A percentile compares a stretch with the other conserved stretches of the same genome.
phyloP scores from a whole-genome alignment of 2,329 filamentous ascomycete species.

The Aureobasidium mangrovei region DNA sequence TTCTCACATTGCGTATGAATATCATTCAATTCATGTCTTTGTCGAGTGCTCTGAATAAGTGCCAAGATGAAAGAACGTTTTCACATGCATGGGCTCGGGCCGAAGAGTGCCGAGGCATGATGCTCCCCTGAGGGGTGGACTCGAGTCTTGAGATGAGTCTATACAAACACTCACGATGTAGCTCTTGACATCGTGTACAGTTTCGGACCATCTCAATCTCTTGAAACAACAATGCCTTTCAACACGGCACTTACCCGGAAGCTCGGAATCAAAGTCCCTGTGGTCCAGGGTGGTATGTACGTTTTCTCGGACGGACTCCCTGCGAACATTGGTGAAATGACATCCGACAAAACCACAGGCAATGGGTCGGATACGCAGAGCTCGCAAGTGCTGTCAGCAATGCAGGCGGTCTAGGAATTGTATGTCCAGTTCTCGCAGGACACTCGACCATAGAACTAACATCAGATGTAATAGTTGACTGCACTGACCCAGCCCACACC shows the following conservation, averaged over 20 bases:
- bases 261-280: slow-evolving; percentile 57
- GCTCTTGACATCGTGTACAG: neutral
- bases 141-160: neutral
- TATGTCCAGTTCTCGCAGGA: slow-evolving; percentile 1
- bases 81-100: slow-evolving; percentile 1
- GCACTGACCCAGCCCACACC: slow-evolving; percentile 89
- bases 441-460: no score
- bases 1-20: no score
- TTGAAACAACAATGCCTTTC: slow-evolving; percentile 47
- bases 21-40: neutral
- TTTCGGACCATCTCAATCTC: neutral
- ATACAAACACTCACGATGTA: neutral
- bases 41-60: neutral
- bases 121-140: neutral
- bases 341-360: neutral
- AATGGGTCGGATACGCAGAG: slow-evolving; percentile 76
- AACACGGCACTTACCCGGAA: slow-evolving; percentile 54
- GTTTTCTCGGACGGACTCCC: no score
- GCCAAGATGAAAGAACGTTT: neutral
- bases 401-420: slow-evolving; percentile 70
- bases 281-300: slow-evolving; percentile 64
- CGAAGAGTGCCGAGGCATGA: slow-evolving; percentile 5
- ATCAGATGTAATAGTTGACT: slow-evolving; percentile 43
- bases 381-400: slow-evolving; percentile 67
- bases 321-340: no score